phyloP scores from a whole-genome alignment of 225 moss, liverwort and hornwort genomes.

The Lunularia cruciata region DNA sequence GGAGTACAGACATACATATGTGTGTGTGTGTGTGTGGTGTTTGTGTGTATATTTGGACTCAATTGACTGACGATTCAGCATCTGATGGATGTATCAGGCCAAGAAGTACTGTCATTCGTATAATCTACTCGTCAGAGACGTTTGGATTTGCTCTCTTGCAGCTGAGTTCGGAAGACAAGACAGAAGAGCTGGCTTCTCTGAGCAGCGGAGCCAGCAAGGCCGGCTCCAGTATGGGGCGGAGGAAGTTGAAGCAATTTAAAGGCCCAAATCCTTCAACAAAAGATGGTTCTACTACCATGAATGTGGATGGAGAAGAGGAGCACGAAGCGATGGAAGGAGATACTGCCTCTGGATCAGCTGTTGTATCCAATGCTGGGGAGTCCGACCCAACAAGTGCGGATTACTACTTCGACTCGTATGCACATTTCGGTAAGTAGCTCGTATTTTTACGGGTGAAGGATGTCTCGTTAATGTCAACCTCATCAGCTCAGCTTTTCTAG shows the following conservation, averaged over 20 bases:
- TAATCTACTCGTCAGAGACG: no score
- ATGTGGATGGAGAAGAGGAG: slow-evolving; percentile 29
- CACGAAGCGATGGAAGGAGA: slow-evolving; percentile 41
- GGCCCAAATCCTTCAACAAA: slow-evolving; percentile 17
- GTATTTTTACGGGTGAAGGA: background rate
- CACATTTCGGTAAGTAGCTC: slow-evolving; percentile 75
- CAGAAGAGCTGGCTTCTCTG: slow-evolving; percentile 21
- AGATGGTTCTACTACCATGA: slow-evolving; percentile 26
- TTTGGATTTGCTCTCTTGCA: background rate
- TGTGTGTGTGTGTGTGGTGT: no score
- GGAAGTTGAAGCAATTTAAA: slow-evolving; percentile 34
- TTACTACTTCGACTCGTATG: slow-evolving; percentile 96
- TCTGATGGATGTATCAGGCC: no score
- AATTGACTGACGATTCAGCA: no score
- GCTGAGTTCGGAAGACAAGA: background rate
- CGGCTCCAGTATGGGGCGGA: slow-evolving; percentile 36
- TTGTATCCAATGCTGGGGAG: slow-evolving; percentile 19
- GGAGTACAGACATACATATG: no score
- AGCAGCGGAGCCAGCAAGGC: background rate
- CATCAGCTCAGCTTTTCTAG: no score
- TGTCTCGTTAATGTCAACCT: no score
- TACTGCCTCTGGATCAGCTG: slow-evolving; percentile 2
- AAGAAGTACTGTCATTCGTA: no score
- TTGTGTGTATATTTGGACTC: no score
- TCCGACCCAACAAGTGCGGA: slow-evolving; percentile 86